phyloP scores from a whole-genome alignment of 2,329 filamentous ascomycete genomes.

The Cercospora sp. region DNA sequence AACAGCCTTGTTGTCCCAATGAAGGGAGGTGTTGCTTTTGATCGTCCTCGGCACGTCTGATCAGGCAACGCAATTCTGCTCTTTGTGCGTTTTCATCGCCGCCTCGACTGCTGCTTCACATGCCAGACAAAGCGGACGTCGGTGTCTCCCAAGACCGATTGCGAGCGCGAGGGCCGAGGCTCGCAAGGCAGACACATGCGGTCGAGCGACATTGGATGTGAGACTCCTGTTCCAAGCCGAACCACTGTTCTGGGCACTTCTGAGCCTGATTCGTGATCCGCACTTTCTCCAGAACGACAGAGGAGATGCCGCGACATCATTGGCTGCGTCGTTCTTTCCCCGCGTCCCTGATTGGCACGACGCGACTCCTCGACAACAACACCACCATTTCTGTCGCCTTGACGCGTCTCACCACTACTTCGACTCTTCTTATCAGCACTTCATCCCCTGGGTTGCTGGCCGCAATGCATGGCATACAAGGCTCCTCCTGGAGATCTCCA shows the following conservation, averaged over 20 bases:
- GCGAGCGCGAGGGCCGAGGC: constrained; percentile 12
- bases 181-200: constrained; percentile 14
- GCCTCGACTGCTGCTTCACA: not conserved
- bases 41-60: constrained; percentile 14
- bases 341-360: not conserved
- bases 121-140: not conserved
- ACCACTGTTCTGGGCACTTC: not conserved
- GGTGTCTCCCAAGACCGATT: not conserved
- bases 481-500: not conserved
- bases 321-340: constrained; percentile 1
- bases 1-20: constrained; percentile 7
- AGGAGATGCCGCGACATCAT: not conserved
- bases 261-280: not conserved
- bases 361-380: not conserved
- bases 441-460: not conserved
- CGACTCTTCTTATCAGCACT: not conserved
- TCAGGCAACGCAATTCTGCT: constrained; percentile 10
- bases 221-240: not conserved
- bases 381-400: not conserved
- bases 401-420: not conserved
- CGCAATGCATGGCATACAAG: not conserved
- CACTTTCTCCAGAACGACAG: not conserved
- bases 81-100: not conserved
- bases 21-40: constrained; percentile 7
- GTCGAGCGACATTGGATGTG: not conserved